These are phyloP conservation scores for Chernovozyma sophiae-reginae DNA, from an alignment of 1,139 yeast species.

Conservation along the genomic window DNA sequence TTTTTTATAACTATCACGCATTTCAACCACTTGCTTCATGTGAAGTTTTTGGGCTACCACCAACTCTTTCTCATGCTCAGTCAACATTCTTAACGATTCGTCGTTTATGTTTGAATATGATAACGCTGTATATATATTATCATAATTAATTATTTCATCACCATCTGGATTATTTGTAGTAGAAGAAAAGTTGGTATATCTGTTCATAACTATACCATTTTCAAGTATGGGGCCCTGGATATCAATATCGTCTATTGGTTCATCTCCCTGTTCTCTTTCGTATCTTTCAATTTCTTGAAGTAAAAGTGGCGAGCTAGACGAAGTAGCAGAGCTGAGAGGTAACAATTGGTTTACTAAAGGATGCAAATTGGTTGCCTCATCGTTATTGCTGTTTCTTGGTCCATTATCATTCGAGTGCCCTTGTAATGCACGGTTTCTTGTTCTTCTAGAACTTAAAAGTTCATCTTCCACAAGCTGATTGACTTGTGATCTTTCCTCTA, in stretches of 20 bases:
- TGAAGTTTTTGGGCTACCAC: slow-evolving; percentile 10
- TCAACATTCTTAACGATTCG: slow-evolving; percentile 22
- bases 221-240: slow-evolving; percentile 6
- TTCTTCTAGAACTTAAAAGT: slow-evolving; percentile 10
- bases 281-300: slow-evolving; percentile 26
- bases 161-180: slow-evolving; percentile 8
- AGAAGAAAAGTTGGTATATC: slow-evolving; percentile 21
- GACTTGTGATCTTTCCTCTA: slow-evolving; percentile 31
- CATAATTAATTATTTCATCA: slow-evolving; percentile 13
- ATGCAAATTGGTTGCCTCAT: slow-evolving; percentile 18
- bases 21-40: slow-evolving; percentile 16
- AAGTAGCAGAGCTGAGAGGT: slow-evolving; percentile 15
- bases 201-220: slow-evolving; percentile 27
- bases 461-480: slow-evolving; percentile 31
- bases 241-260: slow-evolving; percentile 8
- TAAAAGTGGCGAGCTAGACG: slow-evolving; percentile 13
- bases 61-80: slow-evolving; percentile 12
- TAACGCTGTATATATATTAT: slow-evolving; percentile 27
- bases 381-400: neutral
- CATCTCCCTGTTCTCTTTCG: slow-evolving; percentile 25
- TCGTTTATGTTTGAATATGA: slow-evolving; percentile 29
- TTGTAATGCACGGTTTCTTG: neutral
- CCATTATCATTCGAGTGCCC: neutral
- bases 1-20: neutral
- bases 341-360: slow-evolving; percentile 27